Evolutionary conservation across 2,329 filamentous ascomycete genomes (phyloP), one percentile per base, ranked within the genome.

Genomic region (Fusarium sp.): DNA sequence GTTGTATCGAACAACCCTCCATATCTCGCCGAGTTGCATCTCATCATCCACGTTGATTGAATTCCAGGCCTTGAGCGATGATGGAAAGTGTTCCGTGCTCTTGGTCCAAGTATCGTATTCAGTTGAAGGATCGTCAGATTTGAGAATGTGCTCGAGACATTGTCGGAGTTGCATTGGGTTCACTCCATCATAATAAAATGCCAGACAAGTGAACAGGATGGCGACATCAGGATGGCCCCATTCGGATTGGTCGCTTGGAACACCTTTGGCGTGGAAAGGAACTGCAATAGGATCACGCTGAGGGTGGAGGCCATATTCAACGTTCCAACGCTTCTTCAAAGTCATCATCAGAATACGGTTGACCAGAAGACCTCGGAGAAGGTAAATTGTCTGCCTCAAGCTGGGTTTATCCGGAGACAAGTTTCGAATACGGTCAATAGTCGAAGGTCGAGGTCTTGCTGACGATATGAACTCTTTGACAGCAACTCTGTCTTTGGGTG

Each of bases 171-270:
- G 85, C 0, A 70, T 49, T 2, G 77, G 57, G 3, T 54, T 80
- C 0, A 90, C 72, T 0, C 88, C 88, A 2, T 78, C 72, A 45
- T 91, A 89, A 65, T 92, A 92, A 65, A 89, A 91, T 0, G 83
- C 81, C 0, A 93, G 74, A 10, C 84, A 88, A 0, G 89, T 92
- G 5, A 92, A 78, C 0, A 87, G 42, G 7, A 92, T 88, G 0
- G 85, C 81, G 0, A 91, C 86, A 66, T 92, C 82, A 0, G 88
- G 87, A 63, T 92, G 89, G 0, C 87, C 86, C 74, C 84, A 92
- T 67, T 92, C 89, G 0, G 88, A 85, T 19, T 85, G 81, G 0
- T 85, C 82, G 0, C 83, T 83, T 0, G 89, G 88, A 0, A 81
- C 79, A 6, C 88, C 89, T 64, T 70, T 70, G 38, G 68, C 68